Conservation (phyloP, 306 rosid species). For the Oemleria cerasiformis region DNA sequence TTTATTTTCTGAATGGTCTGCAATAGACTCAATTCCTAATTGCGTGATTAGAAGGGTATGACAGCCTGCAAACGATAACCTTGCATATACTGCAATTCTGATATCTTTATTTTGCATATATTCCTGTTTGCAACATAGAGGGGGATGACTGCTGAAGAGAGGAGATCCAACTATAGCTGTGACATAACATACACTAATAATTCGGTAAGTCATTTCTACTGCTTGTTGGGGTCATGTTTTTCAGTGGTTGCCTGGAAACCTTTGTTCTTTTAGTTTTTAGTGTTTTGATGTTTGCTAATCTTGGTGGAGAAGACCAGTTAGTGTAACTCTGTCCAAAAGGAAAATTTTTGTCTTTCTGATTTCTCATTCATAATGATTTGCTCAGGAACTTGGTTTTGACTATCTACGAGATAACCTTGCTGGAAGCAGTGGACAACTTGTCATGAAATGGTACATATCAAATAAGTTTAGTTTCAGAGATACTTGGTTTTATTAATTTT, state of each 20-base stretch:
- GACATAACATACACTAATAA: conserved; percentile 94
- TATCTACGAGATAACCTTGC: conserved; percentile 97
- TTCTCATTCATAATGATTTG: conserved; percentile 21
- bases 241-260: background rate
- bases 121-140: conserved; percentile 51
- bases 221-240: conserved; percentile 7
- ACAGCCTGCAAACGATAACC: background rate
- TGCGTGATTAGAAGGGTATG: conserved; percentile 10
- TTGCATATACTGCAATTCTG: background rate
- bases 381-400: conserved; percentile 97
- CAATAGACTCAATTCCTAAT: conserved; percentile 18
- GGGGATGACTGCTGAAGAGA: conserved; percentile 66
- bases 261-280: background rate
- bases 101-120: conserved; percentile 9
- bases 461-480: conserved; percentile 7
- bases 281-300: background rate
- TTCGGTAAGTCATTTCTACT: conserved; percentile 57
- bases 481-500: background rate
- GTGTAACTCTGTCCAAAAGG: conserved; percentile 13
- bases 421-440: conserved; percentile 75
- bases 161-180: conserved; percentile 75
- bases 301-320: background rate
- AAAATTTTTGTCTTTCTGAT: conserved; percentile 13
- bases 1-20: conserved; percentile 4
- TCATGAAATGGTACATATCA: conserved; percentile 84